Conservation (phyloP, 495 filamentous ascomycete species). For the Aspergillus cavernicola region DNA sequence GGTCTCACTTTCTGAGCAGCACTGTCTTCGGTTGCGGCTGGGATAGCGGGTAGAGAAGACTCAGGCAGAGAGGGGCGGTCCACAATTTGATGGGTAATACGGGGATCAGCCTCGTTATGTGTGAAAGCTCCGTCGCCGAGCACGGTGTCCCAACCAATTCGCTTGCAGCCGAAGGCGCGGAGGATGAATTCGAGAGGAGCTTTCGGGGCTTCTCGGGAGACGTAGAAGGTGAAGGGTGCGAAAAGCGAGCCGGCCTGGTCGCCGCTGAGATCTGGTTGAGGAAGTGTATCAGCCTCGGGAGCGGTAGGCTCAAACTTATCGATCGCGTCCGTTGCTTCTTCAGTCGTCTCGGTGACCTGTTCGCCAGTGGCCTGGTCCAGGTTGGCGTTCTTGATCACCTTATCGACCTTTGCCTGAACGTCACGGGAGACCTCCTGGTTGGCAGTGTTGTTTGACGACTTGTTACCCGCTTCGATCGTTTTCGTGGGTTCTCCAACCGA, state of each 20-base stretch:
- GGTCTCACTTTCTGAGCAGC: constrained; percentile 41
- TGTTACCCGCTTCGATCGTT: constrained; percentile 50
- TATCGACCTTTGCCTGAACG: constrained; percentile 53
- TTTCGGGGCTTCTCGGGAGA: constrained; percentile 90
- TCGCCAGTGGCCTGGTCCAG: constrained; percentile 42
- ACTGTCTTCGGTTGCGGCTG: constrained; percentile 54
- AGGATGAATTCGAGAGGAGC: constrained; percentile 91
- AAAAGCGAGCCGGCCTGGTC: constrained; percentile 64
- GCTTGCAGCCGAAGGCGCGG: constrained; percentile 90
- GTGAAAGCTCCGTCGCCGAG: constrained; percentile 91
- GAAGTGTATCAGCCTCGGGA: constrained; percentile 76
- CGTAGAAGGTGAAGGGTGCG: constrained; percentile 80
- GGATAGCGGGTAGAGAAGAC: constrained; percentile 53
- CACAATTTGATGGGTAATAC: constrained; percentile 94
- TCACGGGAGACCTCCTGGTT: constrained; percentile 47
- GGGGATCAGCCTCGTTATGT: constrained; percentile 75
- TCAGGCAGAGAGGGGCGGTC: constrained; percentile 76
- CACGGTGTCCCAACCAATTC: constrained; percentile 88
- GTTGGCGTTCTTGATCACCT: constrained; percentile 44
- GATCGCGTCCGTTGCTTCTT: constrained; percentile 61
- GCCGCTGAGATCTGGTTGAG: constrained; percentile 67
- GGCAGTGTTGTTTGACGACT: constrained; percentile 34
- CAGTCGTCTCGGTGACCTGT: constrained; percentile 37
- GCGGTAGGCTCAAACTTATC: constrained; percentile 84
- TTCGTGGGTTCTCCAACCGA: constrained; percentile 51